Evolutionary conservation across 2,329 filamentous ascomycete species (phyloP), one percentile per base, ranked within the genome.

Genomic region (Curvularia hawaiiensis): DNA sequence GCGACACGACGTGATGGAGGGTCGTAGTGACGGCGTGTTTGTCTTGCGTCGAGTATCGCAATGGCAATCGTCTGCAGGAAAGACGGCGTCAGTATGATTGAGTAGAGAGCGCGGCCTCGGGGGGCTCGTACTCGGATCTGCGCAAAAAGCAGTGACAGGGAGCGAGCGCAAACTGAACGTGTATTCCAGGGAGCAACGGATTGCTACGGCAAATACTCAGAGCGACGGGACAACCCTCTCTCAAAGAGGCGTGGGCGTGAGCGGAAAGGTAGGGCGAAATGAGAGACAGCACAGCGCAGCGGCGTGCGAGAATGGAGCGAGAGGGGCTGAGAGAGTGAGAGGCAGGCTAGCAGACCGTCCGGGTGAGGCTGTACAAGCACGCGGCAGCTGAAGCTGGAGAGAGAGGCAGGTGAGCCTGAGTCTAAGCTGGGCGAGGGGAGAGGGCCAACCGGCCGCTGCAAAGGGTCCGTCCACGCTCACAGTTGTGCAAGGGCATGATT

Each of bases 221-320:
- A 66, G 64, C 65, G 63, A 67, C 58, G 63, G 59, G 58, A 52
- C 43, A 48, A 64, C 61, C 46, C 69, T 75, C 73, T 76, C 56
- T 76, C 74, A 74, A 76, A 76, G 73, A 75, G 72, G 66, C 53
- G 56, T 40, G 49, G 24, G 43, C 46, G 50, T 50, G 54, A 58
- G 39, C 46, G 56, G 57, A 64, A 60, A 46, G 48, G 60, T 52
- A 56, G 50, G 62, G 52, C 55, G 50, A 66, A 75, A 74, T 51
- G 73, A 74, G 65, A 67, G 73, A 62, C 69, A 71, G 68, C 71
- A 73, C 72, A 68, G 71, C 72, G 54, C 69, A 68, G 71, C 72
- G 63, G 73, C 70, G 70, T 71, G 69, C 68, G 43, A 50, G 55
- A 49, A 56, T 44, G 39, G 52, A 60, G 51, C 44, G 52, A 60